phyloP scores from a whole-genome alignment of 129 eudicot genomes.

The Flaveria bidentis region DNA sequence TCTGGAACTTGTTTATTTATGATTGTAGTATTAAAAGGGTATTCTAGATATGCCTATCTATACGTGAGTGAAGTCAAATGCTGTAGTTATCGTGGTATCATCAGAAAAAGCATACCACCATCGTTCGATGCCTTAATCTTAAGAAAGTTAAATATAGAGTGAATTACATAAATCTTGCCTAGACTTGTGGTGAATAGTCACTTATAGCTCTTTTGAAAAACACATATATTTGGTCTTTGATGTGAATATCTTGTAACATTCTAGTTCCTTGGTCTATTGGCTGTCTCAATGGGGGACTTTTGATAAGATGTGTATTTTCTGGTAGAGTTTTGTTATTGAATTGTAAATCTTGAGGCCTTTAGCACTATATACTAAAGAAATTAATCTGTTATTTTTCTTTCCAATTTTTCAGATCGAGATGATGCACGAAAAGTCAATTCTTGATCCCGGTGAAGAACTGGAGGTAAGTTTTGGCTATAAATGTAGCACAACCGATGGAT shows the following conservation, averaged over 20 bases:
- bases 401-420: slow-evolving; percentile 36
- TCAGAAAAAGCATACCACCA: not conserved
- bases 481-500: slow-evolving; percentile 54
- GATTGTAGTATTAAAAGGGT: not conserved
- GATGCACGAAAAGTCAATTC: slow-evolving; percentile 52
- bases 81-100: not conserved
- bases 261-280: not conserved
- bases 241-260: not conserved
- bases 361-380: not conserved
- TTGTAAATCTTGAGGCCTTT: not conserved
- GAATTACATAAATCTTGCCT: not conserved
- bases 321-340: slow-evolving; percentile 17
- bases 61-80: not conserved
- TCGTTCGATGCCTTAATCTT: not conserved
- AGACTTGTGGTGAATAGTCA: not conserved
- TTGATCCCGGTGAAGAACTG: slow-evolving; percentile 65
- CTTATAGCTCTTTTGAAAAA: not conserved
- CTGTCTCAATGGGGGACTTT: not conserved
- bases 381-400: slow-evolving; percentile 9
- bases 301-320: slow-evolving; percentile 1
- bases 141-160: slow-evolving; percentile 3
- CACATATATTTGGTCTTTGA: slow-evolving; percentile 10
- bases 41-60: not conserved
- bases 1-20: not conserved
- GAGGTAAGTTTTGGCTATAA: slow-evolving; percentile 90